Evolutionary conservation across 768 basidiomycete genomes (phyloP), one percentile per base, ranked within the genome.

Genomic region (Imleria badia): DNA sequence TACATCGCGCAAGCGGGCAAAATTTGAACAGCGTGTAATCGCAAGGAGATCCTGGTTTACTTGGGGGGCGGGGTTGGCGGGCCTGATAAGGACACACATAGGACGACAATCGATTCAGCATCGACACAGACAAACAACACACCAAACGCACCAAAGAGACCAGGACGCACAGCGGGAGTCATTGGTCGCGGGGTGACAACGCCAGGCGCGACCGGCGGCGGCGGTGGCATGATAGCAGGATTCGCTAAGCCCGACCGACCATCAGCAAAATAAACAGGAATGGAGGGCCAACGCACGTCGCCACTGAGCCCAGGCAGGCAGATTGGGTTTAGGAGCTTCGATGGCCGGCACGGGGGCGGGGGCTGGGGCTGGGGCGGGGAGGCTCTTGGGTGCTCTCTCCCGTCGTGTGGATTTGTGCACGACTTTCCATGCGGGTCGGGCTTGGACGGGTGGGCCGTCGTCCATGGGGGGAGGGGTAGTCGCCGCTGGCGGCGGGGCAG

Each of bases 301-400:
- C 90, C 89, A 92, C 61, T 91, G 88, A 1, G 89, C 83, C 90
- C 90, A 92, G 1, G 90, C 81, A n/a, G 89, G 88, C 29, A 82
- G 19, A 34, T 80, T 78, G 0, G 80, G 77, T 62, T 81, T 79
- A 0, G 81, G 75, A 12, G 76, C 71, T 26, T 75, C 76, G 26
- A 76, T 72, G 0, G 78, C 77, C 12, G 77, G 72, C 9, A 68
- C 56, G 0, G 70, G 62, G 2, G 63, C 10, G 6, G 51, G 51
- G 22, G 6, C 47, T 7, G 76, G 76, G 0, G 45, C 42, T 0
- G 65, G 65, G 64, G 76, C 17, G 73, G 76, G 13, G 74, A 71
- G 77, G 19, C 72, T 64, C 62, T 78, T 79, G 33, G 73, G 72
- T 30, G 72, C 76, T 36, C 75, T 77, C 38, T 79, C 76, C 36